Evolutionary conservation across 306 rosid species (phyloP), one percentile per base, ranked within the genome.

Genomic region (Quercus berberidifolia): DNA sequence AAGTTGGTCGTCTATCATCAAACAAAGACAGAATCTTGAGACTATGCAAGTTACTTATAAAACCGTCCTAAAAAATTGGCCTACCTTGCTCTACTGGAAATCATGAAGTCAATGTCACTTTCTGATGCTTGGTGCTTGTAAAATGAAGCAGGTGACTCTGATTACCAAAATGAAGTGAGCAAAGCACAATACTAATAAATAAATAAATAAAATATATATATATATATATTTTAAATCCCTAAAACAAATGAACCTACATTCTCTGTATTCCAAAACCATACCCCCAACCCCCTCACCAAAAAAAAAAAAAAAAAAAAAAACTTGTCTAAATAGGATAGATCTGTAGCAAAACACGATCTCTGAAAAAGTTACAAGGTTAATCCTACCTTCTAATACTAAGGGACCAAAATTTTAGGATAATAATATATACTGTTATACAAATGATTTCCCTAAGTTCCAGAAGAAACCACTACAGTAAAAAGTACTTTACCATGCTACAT

Each of bases 31-130:
- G 15, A 81, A 85, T 74, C 79, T 72, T 77, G 52, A 81, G 80
- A 23, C 75, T 25, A 75, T 64, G 69, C 43, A 73, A 67, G 71
- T 58, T 71, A 33, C 55, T 41, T 62, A 52, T 73, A 35, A 69
- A 33, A 71, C 73, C 35, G 18, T 71, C 81, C 73, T 52, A 41
- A 55, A 73, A 62, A 70, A 9, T 77, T 74, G 38, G 57, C 83
- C 17, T 88, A 92, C 99, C 99, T 88, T 85, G 82, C 74, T 78
- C 81, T 43, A 49, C 71, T 81, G 74, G 84, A 76, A 81, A 57
- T 65, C 51, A 41, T 71, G 73, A 85, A 76, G 69, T 88, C 89
- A 78, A 43, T 74, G 73, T 87, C 91, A 74, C 80, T 74, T 64
- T 90, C 92, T 17, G 86, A 21, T 69, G 59, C 46, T 41, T 51